Evolutionary conservation across 2,329 filamentous ascomycete genomes (phyloP), one percentile per base, ranked within the genome.

Genomic region (Ophiostoma populinum): DNA sequence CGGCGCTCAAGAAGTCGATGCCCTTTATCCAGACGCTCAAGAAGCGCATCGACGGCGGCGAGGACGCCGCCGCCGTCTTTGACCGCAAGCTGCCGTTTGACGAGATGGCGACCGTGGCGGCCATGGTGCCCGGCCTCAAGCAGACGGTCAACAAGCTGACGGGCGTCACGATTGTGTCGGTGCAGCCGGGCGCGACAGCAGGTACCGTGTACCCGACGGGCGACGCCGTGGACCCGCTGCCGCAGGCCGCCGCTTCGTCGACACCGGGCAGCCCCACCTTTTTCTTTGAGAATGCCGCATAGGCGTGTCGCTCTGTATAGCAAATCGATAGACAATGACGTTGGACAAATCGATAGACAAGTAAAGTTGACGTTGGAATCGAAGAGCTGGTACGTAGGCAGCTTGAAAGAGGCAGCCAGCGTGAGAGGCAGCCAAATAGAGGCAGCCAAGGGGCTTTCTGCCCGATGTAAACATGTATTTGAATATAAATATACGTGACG

Each of bases 1-100:
- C 74, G 28, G 81, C 92, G 58, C 83, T 85, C 68, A 98, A 95
- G 72, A 90, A 92, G 61, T 87, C 85, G 3, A 95, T 95, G 87
- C 90, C 90, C 0, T 95, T 94, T 51, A 76, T 94, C 33, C 86
- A 95, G 59, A 59, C 55, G 6, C 62, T 95, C 40, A 94, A 94
- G 75, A 80, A 71, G 55, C 73, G 81, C 35, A 68, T 98, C 37
- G 65, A 83, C 38, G 64, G 66, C 33, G 78, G 80, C 42, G 73
- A 87, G 56, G 58, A 63, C 11, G 60, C 71, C 2, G 62, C 68
- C 17, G 63, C 59, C 2, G 82, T 94, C 8, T 75, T 95, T 49
- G 75, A 87, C 51, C 70, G 85, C 45, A 82, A 87, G 57, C 63
- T 98, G 42, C 67, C 72, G 1, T 98, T 95, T 54, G 77, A 94